Base-by-base conservation (phyloP, 2,329 filamentous ascomycete genomes). In the Penicillium decumbens region DNA sequence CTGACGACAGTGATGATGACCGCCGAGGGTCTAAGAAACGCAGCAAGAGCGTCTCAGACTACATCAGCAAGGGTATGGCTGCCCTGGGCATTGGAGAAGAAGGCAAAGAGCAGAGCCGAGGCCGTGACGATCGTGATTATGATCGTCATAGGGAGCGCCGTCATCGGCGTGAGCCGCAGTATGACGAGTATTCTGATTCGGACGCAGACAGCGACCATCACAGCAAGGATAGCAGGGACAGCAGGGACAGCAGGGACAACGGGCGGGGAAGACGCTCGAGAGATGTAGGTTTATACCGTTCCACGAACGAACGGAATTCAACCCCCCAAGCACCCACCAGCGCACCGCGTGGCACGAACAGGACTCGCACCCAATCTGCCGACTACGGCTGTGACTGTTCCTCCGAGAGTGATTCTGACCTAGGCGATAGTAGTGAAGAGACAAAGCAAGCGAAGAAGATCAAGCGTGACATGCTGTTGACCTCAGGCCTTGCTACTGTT, bases 401-500 rank as follows among this genome's bases (percentile, higher is more conserved):
- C 41, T 54, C 42, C 41, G 69, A 72, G 52, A 72, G 67, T 62
- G 73, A 76, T 65, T 75, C 73, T 72, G 72, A 75, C 70, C 72
- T 79, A 53, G 78, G 78, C 48, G 78, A 76, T 55, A 81, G 79
- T 65, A 77, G 77, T 61, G 82, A 83, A 63, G 82, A 87, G 72
- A 81, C 84, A 64, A 75, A 78, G 57, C 72, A 75, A 62, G 74
- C 77, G 46, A 85, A 83, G 69, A 84, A 85, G 64, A 77, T 84
- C 73, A 77, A 77, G 73, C 79, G 81, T 67, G 84, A 85, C 70
- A 80, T 85, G 74, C 68, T 85, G 62, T 65, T 86, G 55, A 85
- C 82, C 57, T 80, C 82, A 47, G 82, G 83, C 55, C 72, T 87
- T 50, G 83, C 84, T 46, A 83, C 81, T 49, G 78, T 87, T 51